phyloP scores from a whole-genome alignment of 441 rosid genomes.

The Erysimum cheiri region DNA sequence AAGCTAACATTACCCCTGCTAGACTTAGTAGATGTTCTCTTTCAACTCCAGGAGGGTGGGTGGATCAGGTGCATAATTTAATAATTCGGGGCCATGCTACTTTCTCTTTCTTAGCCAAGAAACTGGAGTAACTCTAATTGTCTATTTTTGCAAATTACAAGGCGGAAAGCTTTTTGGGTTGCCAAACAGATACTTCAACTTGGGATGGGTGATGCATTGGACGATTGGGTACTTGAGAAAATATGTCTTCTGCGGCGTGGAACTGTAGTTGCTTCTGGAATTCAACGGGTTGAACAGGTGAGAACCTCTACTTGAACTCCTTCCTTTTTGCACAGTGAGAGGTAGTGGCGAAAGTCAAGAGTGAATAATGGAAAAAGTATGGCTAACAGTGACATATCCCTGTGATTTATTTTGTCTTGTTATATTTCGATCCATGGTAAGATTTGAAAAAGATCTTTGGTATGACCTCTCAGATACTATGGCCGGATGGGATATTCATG shows the following conservation, averaged over 20 bases:
- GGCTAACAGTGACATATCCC: conserved; percentile 13
- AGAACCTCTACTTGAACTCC: conserved; percentile 23
- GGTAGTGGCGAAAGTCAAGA: not conserved
- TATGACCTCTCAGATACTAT: conserved; percentile 67
- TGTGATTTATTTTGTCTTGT: conserved; percentile 15
- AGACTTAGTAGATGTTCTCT: conserved; percentile 91
- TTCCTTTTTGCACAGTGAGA: conserved; percentile 6
- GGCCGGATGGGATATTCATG: conserved; percentile 99
- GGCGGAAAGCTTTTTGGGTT: conserved; percentile 99
- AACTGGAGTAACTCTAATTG: conserved; percentile 30
- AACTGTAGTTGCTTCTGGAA: conserved; percentile 88
- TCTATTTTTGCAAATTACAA: conserved; percentile 43
- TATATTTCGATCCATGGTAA: conserved; percentile 22
- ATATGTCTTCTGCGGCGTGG: conserved; percentile 88
- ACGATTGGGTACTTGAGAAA: conserved; percentile 98
- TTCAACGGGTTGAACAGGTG: conserved; percentile 93
- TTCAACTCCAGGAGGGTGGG: conserved; percentile 98
- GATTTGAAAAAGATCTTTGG: conserved; percentile 14
- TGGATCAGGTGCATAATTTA: conserved; percentile 88
- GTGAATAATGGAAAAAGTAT: conserved; percentile 12
- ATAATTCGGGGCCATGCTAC: not conserved
- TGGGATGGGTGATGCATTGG: conserved; percentile 99
- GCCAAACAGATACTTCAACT: conserved; percentile 96
- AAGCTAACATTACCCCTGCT: conserved; percentile 82
- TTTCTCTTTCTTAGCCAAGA: conserved; percentile 1